Base-by-base conservation (phyloP, 192 early-diverging fungal species). In the Linnemannia elongata region DNA sequence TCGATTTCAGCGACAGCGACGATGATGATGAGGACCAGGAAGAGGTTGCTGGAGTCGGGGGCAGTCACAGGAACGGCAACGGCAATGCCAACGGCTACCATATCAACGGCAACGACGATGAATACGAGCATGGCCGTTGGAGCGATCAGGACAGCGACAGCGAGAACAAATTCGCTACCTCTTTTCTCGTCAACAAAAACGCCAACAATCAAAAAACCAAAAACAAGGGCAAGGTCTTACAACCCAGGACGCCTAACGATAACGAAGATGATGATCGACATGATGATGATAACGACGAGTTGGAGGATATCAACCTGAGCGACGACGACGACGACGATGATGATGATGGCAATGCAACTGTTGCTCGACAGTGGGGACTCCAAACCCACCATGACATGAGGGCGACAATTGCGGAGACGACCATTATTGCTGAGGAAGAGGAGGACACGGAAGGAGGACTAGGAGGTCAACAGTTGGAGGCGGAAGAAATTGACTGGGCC, bases 401-500 rank as follows among this genome's bases (percentile, higher is more conserved):
- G 10, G 27, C 42, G 39, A 63, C 15, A 27, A 30, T 54, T 17
- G 39, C 9, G 73, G 13, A 35, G 8, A 20, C 30, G n/a, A 33
- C 27, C 36, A 9, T 30, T 13, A 27, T 57, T 33, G 49, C n/a
- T 57, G 77, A 39, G 13, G 44, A 36, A 6, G 27, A 41, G 1
- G 41, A 66, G 44, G 60, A 68, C 30, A 36, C 73, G 52, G 35
- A 80, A 1, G 2, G 9, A 12, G 66, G 24, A 27, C 35, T 68
- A 55, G 41, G 39, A 12, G 41, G 49, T 4, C 22, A 70, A 12
- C 42, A 35, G 6, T 10, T 22, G 1, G 77, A 79, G 30, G 82
- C 33, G 38, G 63, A 74, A 17, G 82, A 84, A 10, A 79, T 79
- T 35, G 72, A 79, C n/a, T 84, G 82, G 82, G 82, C 78, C n/a